Percentiles rank a stretch among this genome's conserved stretches.
phyloP scores from a whole-genome alignment of 768 basidiomycete genomes.

The Boletus bicolor region DNA sequence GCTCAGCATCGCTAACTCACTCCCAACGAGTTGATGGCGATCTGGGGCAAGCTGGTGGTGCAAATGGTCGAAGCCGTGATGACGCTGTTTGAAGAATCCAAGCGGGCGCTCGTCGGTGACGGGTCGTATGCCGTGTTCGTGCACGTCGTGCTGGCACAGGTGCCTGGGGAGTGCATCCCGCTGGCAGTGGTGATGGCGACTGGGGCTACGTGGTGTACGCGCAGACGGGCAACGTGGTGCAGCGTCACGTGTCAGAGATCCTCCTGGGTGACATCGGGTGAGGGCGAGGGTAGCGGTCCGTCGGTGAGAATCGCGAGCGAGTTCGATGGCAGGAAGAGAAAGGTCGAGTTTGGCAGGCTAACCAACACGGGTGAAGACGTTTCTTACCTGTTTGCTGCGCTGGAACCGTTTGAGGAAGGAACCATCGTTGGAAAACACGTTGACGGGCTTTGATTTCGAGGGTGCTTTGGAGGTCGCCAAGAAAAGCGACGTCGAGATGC shows the following conservation, averaged over 20 bases:
- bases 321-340: slow-evolving; percentile 83
- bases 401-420: slow-evolving; percentile 55
- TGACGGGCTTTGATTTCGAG: slow-evolving; percentile 47
- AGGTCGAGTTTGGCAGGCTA: slow-evolving; percentile 85
- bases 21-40: slow-evolving; percentile 59
- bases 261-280: too few species aligned
- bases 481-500: neutral
- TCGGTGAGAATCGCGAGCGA: slow-evolving; percentile 76
- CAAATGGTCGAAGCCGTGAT: slow-evolving; percentile 71
- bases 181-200: too few species aligned
- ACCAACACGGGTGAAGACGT: slow-evolving; percentile 46
- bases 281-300: slow-evolving; percentile 35
- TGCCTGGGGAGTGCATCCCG: slow-evolving; percentile 41
- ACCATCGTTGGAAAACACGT: slow-evolving; percentile 69
- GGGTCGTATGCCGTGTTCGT: slow-evolving; percentile 83
- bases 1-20: too few species aligned
- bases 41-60: slow-evolving; percentile 74
- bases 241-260: too few species aligned
- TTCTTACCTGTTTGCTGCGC: slow-evolving; percentile 35
- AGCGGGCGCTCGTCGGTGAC: slow-evolving; percentile 75
- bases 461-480: slow-evolving; percentile 14
- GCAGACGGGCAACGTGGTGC: too few species aligned
- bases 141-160: slow-evolving; percentile 57
- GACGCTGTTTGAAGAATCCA: slow-evolving; percentile 68
- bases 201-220: too few species aligned